These are phyloP conservation scores for Akanthomyces muscarius DNA, from an alignment of 2,329 filamentous ascomycete species.

Conservation along the genomic window DNA sequence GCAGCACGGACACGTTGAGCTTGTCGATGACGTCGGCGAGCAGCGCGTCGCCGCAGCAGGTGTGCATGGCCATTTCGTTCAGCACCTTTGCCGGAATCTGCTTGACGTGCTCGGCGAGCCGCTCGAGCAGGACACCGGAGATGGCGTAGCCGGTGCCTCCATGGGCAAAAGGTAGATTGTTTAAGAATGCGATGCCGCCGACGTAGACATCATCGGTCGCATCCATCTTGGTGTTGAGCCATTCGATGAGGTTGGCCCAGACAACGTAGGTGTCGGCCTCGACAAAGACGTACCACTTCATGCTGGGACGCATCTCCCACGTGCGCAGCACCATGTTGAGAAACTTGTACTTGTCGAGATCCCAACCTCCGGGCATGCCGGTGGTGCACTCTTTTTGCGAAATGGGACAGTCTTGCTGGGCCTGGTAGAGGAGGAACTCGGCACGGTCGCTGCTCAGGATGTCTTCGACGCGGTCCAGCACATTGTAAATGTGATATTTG, in stretches of 20 bases:
- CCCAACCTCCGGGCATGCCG: conserved; percentile 41
- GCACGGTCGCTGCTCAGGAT: conserved; percentile 34
- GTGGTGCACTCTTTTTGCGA: conserved; percentile 42
- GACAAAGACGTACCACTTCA: conserved; percentile 57
- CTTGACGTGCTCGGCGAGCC: conserved; percentile 39
- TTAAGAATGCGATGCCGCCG: conserved; percentile 47
- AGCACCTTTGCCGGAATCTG: conserved; percentile 43
- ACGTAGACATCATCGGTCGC: conserved; percentile 44
- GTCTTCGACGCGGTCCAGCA: conserved; percentile 37
- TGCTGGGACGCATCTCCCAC: conserved; percentile 49
- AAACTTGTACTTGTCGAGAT: conserved; percentile 60
- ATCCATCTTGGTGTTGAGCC: conserved; percentile 42
- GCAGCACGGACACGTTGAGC: conserved; percentile 38
- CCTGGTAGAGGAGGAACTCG: conserved; percentile 45
- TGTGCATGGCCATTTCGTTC: conserved; percentile 39
- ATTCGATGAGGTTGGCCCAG: conserved; percentile 50
- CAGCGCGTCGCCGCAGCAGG: conserved; percentile 51
- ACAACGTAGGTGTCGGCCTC: conserved; percentile 57
- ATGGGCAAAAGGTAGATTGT: conserved; percentile 48
- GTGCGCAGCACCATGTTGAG: conserved; percentile 54
- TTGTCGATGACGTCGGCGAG: conserved; percentile 46
- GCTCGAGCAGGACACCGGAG: conserved; percentile 48
- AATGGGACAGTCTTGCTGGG: conserved; percentile 43
- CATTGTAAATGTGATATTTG: conserved; percentile 40
- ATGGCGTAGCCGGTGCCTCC: conserved; percentile 56